Evolutionary conservation across 169 alveolate genomes (phyloP), one percentile per base, ranked within the genome.

Genomic region (Cryptosporidium ryanae): DNA sequence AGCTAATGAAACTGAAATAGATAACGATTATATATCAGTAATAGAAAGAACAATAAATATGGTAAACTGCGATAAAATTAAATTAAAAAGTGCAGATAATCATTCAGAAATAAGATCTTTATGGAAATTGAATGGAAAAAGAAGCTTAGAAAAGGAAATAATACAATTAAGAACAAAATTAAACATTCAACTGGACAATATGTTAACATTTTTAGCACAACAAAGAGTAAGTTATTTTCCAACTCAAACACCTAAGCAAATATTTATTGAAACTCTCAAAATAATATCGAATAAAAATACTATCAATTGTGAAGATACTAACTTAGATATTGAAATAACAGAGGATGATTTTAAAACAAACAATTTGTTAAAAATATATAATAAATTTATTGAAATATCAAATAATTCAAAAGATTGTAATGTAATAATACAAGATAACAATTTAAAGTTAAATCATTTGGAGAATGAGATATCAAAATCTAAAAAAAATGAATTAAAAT

Each of bases 161-260:
- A 6, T 32, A 25, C 32, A 54, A 13, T 48, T 76, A 31, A 76
- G 87, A 44, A 76, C 21, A 25, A n/a, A 65, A 17, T 18, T 76
- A n/a, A 76, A 76, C 21, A 76, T 76, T 25, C 87, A 76, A 34
- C 46, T 76, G 29, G 87, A 76, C 32, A 76, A 76, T 76, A 76
- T 76, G 87, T 29, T 76, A 12, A 52, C 87, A 59, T 76, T 76
- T 61, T 38, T 76, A 57, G 87, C 87, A 57, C 87, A 76, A 32
- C 87, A 76, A 21, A 76, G 76, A 59, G 87, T 76, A 12, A 76
- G 87, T 27, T 63, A 76, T 21, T 76, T 76, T 76, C 76, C 64
- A n/a, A 44, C 87, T 31, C 87, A 76, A 34, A 59, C 66, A 34
- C 63, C 76, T 21, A 59, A 76, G 15, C 61, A 76, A 13, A 76